A percentile compares a stretch with the other conserved stretches of the same genome.
Evolutionary conservation across 352 stramenopile genomes (phyloP).

Genomic region (Pythium biforme): DNA sequence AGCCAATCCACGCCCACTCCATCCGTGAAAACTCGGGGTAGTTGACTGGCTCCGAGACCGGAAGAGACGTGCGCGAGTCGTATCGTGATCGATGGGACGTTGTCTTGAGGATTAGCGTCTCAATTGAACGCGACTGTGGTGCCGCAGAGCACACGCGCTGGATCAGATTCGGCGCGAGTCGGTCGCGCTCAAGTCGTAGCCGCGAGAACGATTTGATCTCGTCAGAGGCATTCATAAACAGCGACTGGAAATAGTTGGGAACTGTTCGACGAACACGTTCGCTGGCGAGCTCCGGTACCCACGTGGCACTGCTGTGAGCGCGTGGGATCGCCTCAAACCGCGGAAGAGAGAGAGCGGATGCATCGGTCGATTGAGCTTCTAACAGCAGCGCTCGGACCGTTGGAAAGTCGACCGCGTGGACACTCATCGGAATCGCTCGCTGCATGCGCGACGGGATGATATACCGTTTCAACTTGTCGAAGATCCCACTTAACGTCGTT

Average conservation of each 20-base stretch:
- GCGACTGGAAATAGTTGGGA: background rate
- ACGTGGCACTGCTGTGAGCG: background rate
- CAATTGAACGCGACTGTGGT: background rate
- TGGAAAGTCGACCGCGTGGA: background rate
- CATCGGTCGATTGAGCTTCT: background rate
- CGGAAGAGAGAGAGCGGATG: background rate
- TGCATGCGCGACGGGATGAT: background rate
- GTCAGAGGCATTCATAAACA: background rate
- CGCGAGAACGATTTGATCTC: background rate
- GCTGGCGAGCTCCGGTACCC: too few relatives aligned
- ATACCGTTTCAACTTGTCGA: background rate
- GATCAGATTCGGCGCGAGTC: background rate
- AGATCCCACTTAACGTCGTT: background rate
- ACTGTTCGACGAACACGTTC: background rate
- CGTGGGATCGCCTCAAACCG: background rate
- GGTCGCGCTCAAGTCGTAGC: background rate
- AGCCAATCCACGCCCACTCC: conserved; percentile 8
- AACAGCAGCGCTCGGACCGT: background rate
- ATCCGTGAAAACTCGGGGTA: conserved; percentile 4
- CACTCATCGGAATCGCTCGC: background rate
- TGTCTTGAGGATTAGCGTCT: background rate
- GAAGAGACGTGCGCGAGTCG: background rate
- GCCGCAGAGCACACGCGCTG: background rate
- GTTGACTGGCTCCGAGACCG: background rate
- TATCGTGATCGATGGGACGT: background rate